Conservation (phyloP, 305 asterid species). For the Solanum aculeatissimum region DNA sequence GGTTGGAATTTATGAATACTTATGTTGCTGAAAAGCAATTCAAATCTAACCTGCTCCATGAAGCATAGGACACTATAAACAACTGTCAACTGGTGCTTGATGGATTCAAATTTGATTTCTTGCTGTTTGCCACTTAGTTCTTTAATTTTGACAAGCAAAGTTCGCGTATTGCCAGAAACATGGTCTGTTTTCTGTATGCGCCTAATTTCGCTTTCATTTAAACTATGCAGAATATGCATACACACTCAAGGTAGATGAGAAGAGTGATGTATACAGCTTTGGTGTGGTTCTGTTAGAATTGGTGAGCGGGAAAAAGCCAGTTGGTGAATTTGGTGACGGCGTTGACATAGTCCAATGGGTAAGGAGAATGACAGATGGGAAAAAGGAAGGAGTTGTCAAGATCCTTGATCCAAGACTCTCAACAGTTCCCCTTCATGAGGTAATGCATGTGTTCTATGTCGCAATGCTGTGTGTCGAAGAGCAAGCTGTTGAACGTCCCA, state of each 20-base stretch:
- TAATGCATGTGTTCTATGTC: slow-evolving; percentile 79
- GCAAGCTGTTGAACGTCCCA: slow-evolving; percentile 87
- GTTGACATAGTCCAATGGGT: slow-evolving; percentile 93
- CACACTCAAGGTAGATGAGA: slow-evolving; percentile 90
- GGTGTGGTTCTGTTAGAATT: slow-evolving; percentile 82
- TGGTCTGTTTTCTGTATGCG: background rate
- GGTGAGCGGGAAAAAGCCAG: slow-evolving; percentile 66
- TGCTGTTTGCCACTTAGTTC: background rate
- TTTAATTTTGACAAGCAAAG: background rate
- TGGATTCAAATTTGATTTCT: background rate
- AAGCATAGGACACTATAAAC: background rate
- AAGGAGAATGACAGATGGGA: slow-evolving; percentile 52
- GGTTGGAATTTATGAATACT: background rate
- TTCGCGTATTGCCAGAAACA: background rate
- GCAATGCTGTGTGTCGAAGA: slow-evolving; percentile 95
- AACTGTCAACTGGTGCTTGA: background rate
- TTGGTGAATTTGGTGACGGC: slow-evolving; percentile 85
- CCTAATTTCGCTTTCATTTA: background rate
- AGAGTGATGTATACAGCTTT: slow-evolving; percentile 88
- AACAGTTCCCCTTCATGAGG: slow-evolving; percentile 70
- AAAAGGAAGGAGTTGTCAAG: slow-evolving; percentile 59
- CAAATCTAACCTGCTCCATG: background rate
- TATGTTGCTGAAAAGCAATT: background rate
- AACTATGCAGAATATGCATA: slow-evolving; percentile 63
- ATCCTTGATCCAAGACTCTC: slow-evolving; percentile 72